Conservation (phyloP, 1,139 yeast species). For the Saccharomyces hybrid region DNA sequence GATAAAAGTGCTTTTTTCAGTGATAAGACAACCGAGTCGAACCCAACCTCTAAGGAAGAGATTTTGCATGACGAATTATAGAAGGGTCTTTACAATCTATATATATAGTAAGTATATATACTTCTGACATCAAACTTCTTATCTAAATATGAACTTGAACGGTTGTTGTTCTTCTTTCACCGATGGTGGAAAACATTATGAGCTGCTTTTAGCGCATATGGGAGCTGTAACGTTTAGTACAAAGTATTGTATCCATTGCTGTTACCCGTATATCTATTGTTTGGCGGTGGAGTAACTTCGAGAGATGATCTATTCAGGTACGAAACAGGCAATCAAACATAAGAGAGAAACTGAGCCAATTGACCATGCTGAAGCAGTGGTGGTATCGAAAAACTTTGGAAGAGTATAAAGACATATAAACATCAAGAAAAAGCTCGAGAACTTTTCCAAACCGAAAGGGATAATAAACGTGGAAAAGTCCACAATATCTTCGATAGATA, state of each 20-base stretch:
- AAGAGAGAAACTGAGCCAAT: not conserved
- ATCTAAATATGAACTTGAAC: not conserved
- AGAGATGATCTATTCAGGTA: not conserved
- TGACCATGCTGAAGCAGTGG: not conserved
- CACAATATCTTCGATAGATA: not conserved
- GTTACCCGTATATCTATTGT: not conserved
- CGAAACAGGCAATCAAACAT: not conserved
- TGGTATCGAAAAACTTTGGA: not conserved
- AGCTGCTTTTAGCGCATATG: not conserved
- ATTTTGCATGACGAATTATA: conserved; percentile 6
- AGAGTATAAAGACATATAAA: not conserved
- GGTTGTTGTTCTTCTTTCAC: not conserved
- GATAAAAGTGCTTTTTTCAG: not conserved
- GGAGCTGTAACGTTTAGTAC: not conserved
- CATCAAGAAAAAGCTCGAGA: not conserved
- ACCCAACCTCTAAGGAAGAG: not conserved
- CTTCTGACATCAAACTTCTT: not conserved
- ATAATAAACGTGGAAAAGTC: not conserved
- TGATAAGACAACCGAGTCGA: not conserved
- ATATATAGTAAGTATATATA: not conserved
- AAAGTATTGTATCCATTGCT: not conserved
- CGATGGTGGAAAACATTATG: not conserved
- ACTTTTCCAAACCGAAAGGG: not conserved
- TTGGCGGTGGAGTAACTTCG: not conserved
- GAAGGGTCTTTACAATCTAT: not conserved